Percentiles rank a stretch among this genome's conserved stretches.
Evolutionary conservation across 108 stramenopile species (phyloP).

Genomic region (Fistulifera solaris): DNA sequence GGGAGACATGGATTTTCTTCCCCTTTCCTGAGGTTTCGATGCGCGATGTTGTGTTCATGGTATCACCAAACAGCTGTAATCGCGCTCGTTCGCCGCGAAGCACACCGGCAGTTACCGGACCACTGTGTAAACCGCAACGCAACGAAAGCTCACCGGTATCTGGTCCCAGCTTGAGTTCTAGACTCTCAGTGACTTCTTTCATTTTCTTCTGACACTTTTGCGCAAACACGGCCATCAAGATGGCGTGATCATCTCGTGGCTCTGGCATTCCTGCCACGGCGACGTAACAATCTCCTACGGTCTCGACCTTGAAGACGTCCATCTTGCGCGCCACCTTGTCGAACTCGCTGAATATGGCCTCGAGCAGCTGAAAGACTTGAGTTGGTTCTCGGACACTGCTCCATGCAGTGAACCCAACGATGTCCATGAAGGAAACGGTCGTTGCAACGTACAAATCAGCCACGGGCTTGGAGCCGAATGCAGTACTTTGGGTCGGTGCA

Average conservation of each 20-base stretch:
- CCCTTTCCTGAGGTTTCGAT: slow-evolving; percentile 32
- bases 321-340: slow-evolving; percentile 20
- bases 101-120: slow-evolving; percentile 19
- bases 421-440: not conserved
- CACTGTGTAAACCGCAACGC: slow-evolving; percentile 10
- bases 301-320: slow-evolving; percentile 15
- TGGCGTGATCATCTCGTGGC: slow-evolving; percentile 39
- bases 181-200: slow-evolving; percentile 21
- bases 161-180: slow-evolving; percentile 20
- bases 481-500: not conserved
- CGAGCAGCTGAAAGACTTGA: slow-evolving; percentile 40
- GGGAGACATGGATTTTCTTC: slow-evolving; percentile 31
- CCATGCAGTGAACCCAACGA: slow-evolving; percentile 47
- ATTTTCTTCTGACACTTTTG: slow-evolving; percentile 29
- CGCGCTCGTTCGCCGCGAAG: slow-evolving; percentile 9
- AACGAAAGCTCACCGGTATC: slow-evolving; percentile 20
- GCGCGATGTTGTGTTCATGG: slow-evolving; percentile 34
- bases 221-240: slow-evolving; percentile 29
- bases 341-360: slow-evolving; percentile 38
- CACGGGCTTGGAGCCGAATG: not conserved
- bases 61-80: slow-evolving; percentile 21
- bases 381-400: slow-evolving; percentile 30
- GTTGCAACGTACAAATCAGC: not conserved
- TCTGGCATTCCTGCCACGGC: slow-evolving; percentile 50
- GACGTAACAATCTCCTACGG: slow-evolving; percentile 44